Evolutionary conservation across 2,329 filamentous ascomycete species (phyloP).

Genomic region (Dissoconium aciculare): DNA sequence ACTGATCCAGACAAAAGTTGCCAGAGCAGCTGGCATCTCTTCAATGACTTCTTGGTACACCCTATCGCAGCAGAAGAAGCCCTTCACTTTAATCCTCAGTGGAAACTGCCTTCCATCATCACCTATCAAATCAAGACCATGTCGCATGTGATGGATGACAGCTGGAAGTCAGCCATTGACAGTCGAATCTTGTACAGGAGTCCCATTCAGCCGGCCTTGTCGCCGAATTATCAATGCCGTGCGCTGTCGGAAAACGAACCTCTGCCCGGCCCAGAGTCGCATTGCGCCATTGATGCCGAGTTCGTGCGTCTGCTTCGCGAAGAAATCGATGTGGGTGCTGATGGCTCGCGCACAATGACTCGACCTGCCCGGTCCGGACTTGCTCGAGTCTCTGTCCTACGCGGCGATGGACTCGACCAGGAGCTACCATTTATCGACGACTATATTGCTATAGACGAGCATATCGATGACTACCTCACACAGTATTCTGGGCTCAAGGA

Average conservation of each 20-base stretch:
- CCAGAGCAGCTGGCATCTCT: conserved; percentile 76
- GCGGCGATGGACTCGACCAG: conserved; percentile 62
- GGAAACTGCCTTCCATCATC: conserved; percentile 84
- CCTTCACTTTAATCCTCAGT: conserved; percentile 71
- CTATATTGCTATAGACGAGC: conserved; percentile 82
- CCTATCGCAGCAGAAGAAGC: conserved; percentile 70
- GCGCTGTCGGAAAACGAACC: conserved; percentile 31
- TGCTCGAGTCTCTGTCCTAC: conserved; percentile 80
- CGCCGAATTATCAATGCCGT: conserved; percentile 17
- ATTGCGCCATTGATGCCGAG: conserved; percentile 86
- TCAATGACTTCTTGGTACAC: conserved; percentile 91
- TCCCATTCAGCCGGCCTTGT: conserved; percentile 33
- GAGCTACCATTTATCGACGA: conserved; percentile 89
- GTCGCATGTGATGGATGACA: conserved; percentile 68
- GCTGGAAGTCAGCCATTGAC: conserved; percentile 75
- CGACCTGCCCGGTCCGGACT: conserved; percentile 80
- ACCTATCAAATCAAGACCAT: conserved; percentile 70
- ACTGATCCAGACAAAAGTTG: conserved; percentile 42
- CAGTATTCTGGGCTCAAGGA: conserved; percentile 82
- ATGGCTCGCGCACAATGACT: conserved; percentile 82
- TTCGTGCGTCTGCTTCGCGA: conserved; percentile 87
- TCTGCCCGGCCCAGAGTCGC: conserved; percentile 43
- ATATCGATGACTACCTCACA: conserved; percentile 89
- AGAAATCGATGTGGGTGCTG: conserved; percentile 91
- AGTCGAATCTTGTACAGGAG: conserved; percentile 72